These are phyloP conservation scores for Ceratocystis eucalypticola DNA, from an alignment of 2,329 filamentous ascomycete genomes.

Conservation along the genomic window DNA sequence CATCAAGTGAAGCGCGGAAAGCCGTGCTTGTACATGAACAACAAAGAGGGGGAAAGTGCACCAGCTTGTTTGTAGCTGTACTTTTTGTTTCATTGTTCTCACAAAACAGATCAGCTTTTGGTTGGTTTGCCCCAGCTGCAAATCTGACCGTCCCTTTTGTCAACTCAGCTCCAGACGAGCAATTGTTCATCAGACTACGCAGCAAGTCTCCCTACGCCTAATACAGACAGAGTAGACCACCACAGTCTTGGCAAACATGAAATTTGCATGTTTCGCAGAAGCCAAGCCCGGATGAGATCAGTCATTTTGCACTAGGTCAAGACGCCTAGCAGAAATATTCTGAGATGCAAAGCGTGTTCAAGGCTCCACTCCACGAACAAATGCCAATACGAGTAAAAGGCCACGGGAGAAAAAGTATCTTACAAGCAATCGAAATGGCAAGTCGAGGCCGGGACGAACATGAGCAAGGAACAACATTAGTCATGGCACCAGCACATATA, in stretches of 20 bases:
- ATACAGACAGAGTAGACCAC: background rate
- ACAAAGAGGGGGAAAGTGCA: too few relatives aligned
- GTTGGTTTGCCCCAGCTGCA: background rate
- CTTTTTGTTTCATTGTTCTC: too few relatives aligned
- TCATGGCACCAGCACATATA: conserved; percentile 4
- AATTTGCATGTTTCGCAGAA: background rate
- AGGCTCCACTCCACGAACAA: background rate
- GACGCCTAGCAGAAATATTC: background rate
- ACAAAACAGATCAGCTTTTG: background rate
- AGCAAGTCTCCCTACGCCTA: background rate
- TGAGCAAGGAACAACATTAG: conserved; percentile 5
- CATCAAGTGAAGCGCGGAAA: background rate
- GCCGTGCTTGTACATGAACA: too few relatives aligned
- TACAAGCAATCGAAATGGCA: background rate
- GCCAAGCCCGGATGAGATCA: background rate
- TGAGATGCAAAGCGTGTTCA: too few relatives aligned
- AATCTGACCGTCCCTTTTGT: background rate
- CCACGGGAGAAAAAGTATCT: background rate
- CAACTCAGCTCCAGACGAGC: background rate
- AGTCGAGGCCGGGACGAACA: background rate
- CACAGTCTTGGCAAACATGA: background rate
- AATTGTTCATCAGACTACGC: background rate
- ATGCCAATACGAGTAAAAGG: background rate
- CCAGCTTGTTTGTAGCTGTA: too few relatives aligned
- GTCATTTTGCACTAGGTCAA: background rate